Evolutionary conservation across 164 flowering plant species (phyloP).

Genomic region (Vitis amurensis): DNA sequence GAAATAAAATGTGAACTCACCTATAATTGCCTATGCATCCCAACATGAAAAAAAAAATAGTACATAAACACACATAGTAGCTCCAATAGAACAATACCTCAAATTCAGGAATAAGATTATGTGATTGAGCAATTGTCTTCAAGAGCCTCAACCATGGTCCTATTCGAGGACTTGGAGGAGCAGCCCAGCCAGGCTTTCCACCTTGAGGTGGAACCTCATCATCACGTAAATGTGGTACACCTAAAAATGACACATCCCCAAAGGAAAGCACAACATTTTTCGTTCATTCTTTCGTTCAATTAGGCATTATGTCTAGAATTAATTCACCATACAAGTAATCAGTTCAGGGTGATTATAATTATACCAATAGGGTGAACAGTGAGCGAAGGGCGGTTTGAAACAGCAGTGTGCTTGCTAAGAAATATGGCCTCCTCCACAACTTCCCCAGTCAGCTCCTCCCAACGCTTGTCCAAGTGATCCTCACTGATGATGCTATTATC

Average conservation of each 20-base stretch:
- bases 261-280: no score
- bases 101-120: constrained; percentile 66
- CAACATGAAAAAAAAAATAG: no score
- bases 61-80: no score
- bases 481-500: constrained; percentile 63
- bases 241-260: constrained; percentile 23
- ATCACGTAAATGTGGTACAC: constrained; percentile 67
- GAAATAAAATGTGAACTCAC: no score
- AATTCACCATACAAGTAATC: no score
- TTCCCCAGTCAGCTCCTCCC: constrained; percentile 82
- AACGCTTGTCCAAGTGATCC: constrained; percentile 75
- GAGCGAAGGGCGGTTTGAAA: constrained; percentile 81
- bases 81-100: constrained; percentile 42
- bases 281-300: no score
- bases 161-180: constrained; percentile 68
- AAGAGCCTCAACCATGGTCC: constrained; percentile 73
- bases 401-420: constrained; percentile 82
- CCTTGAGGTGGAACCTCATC: constrained; percentile 61
- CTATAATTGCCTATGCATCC: background rate
- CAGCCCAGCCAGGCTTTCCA: constrained; percentile 86
- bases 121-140: constrained; percentile 53
- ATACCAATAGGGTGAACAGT: constrained; percentile 94
- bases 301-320: no score
- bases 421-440: constrained; percentile 73
- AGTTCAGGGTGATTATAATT: no score